A percentile compares a stretch with the other conserved stretches of the same genome.
These are phyloP conservation scores for Orbilia quercus DNA, from an alignment of 2,329 filamentous ascomycete species.

Conservation along the genomic window DNA sequence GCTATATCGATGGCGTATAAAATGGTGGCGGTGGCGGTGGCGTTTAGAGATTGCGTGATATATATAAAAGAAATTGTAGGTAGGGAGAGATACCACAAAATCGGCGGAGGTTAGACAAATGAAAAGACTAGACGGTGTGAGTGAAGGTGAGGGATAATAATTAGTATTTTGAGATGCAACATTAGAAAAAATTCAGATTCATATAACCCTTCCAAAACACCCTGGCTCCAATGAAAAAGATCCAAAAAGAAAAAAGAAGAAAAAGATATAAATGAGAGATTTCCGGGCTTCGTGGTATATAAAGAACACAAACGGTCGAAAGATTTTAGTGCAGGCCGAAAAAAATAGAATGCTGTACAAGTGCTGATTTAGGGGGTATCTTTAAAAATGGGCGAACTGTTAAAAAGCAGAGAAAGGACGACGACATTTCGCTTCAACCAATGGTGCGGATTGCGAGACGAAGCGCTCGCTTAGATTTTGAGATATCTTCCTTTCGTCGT, in stretches of 20 bases:
- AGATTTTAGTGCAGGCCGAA: not conserved
- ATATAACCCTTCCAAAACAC: slow-evolving; percentile 44
- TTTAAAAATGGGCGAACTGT: slow-evolving; percentile 19
- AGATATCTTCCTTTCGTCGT: slow-evolving; percentile 47
- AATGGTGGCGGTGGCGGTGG: not conserved
- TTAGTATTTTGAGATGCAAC: slow-evolving; percentile 4
- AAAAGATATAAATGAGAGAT: slow-evolving; percentile 4
- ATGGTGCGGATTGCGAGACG: slow-evolving; percentile 52
- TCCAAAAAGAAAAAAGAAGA: slow-evolving; percentile 10
- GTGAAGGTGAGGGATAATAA: not conserved
- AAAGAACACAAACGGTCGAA: not conserved
- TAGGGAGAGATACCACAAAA: not conserved
- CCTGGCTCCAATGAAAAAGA: slow-evolving; percentile 45
- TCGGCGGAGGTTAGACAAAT: not conserved
- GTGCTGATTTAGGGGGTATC: slow-evolving; percentile 42
- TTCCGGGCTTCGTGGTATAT: not conserved
- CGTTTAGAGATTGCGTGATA: not conserved
- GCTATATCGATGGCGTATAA: not conserved
- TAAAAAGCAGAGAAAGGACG: slow-evolving; percentile 2
- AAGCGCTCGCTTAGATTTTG: slow-evolving; percentile 40
- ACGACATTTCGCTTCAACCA: slow-evolving; percentile 20
- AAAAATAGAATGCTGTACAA: slow-evolving; percentile 16
- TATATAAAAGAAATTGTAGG: not conserved
- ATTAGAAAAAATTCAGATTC: slow-evolving; percentile 3
- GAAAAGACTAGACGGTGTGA: not conserved